These are phyloP conservation scores for Pontederia crassipes DNA, from an alignment of 176 grass and related monocot species.

Conservation along the genomic window DNA sequence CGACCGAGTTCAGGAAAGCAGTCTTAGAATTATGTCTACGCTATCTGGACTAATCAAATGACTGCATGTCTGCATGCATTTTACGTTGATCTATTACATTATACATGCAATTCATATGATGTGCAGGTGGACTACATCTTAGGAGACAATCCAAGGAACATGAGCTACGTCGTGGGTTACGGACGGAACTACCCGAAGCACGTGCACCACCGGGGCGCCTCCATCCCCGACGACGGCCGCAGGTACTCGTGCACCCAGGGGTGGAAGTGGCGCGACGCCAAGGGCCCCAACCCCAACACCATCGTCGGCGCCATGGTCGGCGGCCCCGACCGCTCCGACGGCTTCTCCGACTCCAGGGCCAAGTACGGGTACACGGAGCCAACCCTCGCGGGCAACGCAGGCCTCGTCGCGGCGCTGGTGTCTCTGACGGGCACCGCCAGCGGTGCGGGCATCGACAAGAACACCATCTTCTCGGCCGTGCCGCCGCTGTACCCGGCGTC, in stretches of 20 bases:
- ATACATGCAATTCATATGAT: neutral
- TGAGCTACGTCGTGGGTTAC: constrained; percentile 91
- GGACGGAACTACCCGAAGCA: constrained; percentile 68
- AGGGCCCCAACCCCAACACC: constrained; percentile 59
- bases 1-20: too few species aligned
- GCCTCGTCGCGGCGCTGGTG: constrained; percentile 65
- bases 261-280: constrained; percentile 53
- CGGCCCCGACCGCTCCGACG: constrained; percentile 65
- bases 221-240: constrained; percentile 58
- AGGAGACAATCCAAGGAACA: constrained; percentile 74
- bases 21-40: too few species aligned
- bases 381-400: constrained; percentile 74
- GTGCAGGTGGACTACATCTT: constrained; percentile 68
- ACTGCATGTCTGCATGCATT: too few species aligned
- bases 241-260: constrained; percentile 84
- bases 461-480: constrained; percentile 93
- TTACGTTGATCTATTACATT: too few species aligned
- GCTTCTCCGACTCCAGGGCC: constrained; percentile 43
- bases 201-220: constrained; percentile 76
- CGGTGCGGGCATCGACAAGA: constrained; percentile 59
- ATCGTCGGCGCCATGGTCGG: constrained; percentile 77
- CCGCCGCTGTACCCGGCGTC: constrained; percentile 58
- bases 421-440: constrained; percentile 52
- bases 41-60: too few species aligned
- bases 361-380: constrained; percentile 71